phyloP scores from a whole-genome alignment of 106 monocot genomes.

The Phalaenopsis equestris region DNA sequence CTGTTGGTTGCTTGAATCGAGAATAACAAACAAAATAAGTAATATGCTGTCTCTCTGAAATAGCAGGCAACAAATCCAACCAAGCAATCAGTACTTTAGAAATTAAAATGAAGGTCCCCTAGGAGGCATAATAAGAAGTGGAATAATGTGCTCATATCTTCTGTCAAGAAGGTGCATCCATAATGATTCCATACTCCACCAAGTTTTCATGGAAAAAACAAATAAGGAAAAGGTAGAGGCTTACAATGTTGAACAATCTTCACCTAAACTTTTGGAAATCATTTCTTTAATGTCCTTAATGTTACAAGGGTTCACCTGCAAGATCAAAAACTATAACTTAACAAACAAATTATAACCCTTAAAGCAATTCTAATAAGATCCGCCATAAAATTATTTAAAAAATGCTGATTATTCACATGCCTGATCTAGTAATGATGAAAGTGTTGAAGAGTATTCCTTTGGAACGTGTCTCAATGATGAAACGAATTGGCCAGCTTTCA shows the following conservation, averaged over 20 bases:
- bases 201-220: background rate
- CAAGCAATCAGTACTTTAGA: background rate
- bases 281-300: conserved; percentile 66
- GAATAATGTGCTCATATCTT: background rate
- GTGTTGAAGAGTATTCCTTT: conserved; percentile 80
- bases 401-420: conserved; percentile 18
- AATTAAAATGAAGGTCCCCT: background rate
- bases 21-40: background rate
- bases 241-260: conserved; percentile 68
- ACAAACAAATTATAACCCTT: background rate
- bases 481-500: conserved; percentile 96
- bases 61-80: background rate
- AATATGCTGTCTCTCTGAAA: background rate
- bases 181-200: background rate
- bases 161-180: background rate
- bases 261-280: conserved; percentile 55
- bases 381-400: background rate
- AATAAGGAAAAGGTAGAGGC: conserved; percentile 1
- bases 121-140: background rate
- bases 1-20: background rate
- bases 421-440: conserved; percentile 93
- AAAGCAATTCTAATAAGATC: background rate
- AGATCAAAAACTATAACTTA: conserved; percentile 9
- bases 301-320: conserved; percentile 65
- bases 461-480: conserved; percentile 88